phyloP scores from a whole-genome alignment of 2,329 filamentous ascomycete species.

The Pestalotiopsis sp. region DNA sequence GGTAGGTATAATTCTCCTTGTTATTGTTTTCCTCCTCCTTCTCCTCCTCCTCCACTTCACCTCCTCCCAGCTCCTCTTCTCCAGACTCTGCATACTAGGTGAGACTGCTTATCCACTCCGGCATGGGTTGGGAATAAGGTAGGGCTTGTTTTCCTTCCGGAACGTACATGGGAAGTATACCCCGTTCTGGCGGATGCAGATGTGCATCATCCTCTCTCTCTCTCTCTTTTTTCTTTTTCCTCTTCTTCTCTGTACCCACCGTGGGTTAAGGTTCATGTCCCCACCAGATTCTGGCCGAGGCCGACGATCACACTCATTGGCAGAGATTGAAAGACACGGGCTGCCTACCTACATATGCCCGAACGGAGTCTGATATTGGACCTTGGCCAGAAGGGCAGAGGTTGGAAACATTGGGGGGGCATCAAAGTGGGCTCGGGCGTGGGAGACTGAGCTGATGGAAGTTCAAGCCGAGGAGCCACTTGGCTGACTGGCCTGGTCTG shows the following conservation, averaged over 20 bases:
- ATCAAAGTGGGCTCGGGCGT: background rate
- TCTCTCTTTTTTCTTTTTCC: background rate
- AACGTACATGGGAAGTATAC: background rate
- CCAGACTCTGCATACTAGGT: background rate
- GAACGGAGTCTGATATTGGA: background rate
- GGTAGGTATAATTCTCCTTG: background rate
- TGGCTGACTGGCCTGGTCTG: background rate
- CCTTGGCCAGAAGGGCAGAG: background rate
- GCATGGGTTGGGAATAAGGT: background rate
- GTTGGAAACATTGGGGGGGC: background rate
- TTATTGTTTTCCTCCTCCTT: background rate
- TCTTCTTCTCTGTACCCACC: background rate
- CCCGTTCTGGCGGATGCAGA: background rate
- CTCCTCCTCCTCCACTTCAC: background rate
- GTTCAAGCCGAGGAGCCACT: background rate
- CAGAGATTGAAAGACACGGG: background rate
- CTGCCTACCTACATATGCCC: background rate
- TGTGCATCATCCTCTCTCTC: background rate
- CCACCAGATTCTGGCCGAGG: background rate
- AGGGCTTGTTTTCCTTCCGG: background rate
- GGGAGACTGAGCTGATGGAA: background rate
- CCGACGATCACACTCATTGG: background rate
- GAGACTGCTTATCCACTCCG: background rate
- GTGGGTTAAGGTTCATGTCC: background rate
- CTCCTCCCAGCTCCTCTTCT: background rate